Evolutionary conservation across 1,139 yeast species (phyloP).

Genomic region (Zygosaccharomyces pseudobailii): DNA sequence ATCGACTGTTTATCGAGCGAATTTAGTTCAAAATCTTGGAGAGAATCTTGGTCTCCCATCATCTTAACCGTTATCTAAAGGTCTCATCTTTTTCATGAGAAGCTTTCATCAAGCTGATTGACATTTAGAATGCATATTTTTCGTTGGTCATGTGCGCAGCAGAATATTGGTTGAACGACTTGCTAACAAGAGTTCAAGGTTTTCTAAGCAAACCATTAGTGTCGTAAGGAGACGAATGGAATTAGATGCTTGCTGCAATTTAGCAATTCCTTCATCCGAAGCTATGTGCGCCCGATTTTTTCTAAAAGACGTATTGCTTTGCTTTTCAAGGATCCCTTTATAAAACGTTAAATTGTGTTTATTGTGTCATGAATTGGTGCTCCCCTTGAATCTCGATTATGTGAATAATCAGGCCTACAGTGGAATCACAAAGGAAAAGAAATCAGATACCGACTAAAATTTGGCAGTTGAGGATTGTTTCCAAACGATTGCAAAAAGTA

Average conservation of each 20-base stretch:
- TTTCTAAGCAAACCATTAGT: background rate
- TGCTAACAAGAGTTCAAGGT: background rate
- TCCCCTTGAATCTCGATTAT: background rate
- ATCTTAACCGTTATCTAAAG: background rate
- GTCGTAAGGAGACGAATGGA: too few species aligned
- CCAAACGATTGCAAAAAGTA: slow-evolving; percentile 3
- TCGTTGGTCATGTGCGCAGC: background rate
- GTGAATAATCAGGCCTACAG: background rate
- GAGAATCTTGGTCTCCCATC: background rate
- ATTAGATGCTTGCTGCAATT: too few species aligned
- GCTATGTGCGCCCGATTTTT: too few species aligned
- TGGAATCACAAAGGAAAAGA: background rate
- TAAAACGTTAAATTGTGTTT: too few species aligned
- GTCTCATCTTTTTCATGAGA: background rate
- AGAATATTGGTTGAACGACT: too few species aligned
- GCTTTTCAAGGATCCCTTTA: too few species aligned
- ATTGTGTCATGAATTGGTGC: background rate
- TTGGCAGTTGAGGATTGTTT: background rate
- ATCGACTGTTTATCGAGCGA: slow-evolving; percentile 1
- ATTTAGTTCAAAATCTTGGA: background rate
- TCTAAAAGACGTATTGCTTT: too few species aligned
- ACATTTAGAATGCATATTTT: background rate
- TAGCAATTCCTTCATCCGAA: too few species aligned
- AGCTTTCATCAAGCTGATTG: background rate
- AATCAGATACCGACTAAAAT: too few species aligned